Evolutionary conservation across 2,329 filamentous ascomycete genomes (phyloP).

Genomic region (Ceratocystis harringtonii): DNA sequence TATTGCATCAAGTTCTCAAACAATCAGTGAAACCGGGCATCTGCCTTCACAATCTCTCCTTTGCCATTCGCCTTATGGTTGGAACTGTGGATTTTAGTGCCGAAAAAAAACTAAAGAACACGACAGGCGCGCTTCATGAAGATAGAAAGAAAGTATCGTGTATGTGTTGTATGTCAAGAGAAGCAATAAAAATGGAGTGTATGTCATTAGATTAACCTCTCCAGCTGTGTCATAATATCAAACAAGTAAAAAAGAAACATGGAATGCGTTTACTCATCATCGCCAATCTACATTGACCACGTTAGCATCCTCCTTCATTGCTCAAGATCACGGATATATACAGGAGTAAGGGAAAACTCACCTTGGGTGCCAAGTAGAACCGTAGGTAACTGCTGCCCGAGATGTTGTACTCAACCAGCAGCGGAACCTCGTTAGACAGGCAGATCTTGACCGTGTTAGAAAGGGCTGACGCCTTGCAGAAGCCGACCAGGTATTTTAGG

Average conservation of each 20-base stretch:
- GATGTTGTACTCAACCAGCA: slow-evolving; percentile 83
- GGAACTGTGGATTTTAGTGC: no score
- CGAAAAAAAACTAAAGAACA: not conserved
- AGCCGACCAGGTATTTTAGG: slow-evolving; percentile 98
- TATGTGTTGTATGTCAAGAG: no score
- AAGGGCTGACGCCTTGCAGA: slow-evolving; percentile 90
- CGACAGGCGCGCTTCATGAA: not conserved
- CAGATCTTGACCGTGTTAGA: slow-evolving; percentile 76
- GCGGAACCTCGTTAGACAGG: slow-evolving; percentile 88
- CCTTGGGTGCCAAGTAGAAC: slow-evolving; percentile 98
- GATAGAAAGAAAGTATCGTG: not conserved
- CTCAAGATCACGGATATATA: not conserved
- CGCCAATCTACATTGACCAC: slow-evolving; percentile 20
- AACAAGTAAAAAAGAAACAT: slow-evolving; percentile 10
- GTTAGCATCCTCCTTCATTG: not conserved
- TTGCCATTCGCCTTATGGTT: not conserved
- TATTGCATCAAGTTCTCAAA: not conserved
- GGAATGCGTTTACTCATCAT: slow-evolving; percentile 21
- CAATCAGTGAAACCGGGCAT: not conserved
- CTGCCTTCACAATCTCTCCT: not conserved
- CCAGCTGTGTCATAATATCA: slow-evolving; percentile 15
- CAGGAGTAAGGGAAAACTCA: slow-evolving; percentile 29
- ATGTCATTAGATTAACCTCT: slow-evolving; percentile 6
- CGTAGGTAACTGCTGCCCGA: slow-evolving; percentile 74
- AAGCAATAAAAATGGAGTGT: not conserved